Percentiles rank a stretch among this genome's conserved stretches.
These are phyloP conservation scores for Xylaria sp. DNA, from an alignment of 2,329 filamentous ascomycete species.

Conservation along the genomic window DNA sequence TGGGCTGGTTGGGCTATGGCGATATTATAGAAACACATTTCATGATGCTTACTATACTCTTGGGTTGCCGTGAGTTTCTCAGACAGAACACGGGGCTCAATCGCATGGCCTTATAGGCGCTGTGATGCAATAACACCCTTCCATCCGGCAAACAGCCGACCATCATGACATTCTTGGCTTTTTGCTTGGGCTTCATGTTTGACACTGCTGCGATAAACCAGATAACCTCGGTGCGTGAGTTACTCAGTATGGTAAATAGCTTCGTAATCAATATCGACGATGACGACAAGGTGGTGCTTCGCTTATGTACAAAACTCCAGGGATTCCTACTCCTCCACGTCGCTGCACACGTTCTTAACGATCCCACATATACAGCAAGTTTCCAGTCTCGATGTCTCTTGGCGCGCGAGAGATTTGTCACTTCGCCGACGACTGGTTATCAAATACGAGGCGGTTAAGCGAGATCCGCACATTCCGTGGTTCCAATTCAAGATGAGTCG, in stretches of 20 bases:
- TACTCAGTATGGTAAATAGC: neutral
- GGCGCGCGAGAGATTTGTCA: conserved; percentile 30
- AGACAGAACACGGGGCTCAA: conserved; percentile 7
- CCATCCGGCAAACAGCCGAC: conserved; percentile 12
- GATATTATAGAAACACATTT: conserved; percentile 1
- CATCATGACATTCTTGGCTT: neutral
- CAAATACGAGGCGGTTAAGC: conserved; percentile 28
- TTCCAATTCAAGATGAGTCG: conserved; percentile 5
- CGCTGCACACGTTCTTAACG: neutral
- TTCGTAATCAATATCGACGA: neutral
- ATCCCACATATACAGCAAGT: neutral
- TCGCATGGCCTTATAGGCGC: neutral
- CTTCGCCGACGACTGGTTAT: conserved; percentile 21
- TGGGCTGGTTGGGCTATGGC: neutral
- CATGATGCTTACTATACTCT: conserved; percentile 28
- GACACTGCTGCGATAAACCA: conserved; percentile 3
- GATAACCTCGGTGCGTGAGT: neutral
- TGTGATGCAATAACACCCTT: conserved; percentile 20
- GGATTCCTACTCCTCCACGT: neutral
- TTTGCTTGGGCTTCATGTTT: neutral
- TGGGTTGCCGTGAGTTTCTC: neutral
- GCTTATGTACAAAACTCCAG: conserved; percentile 5
- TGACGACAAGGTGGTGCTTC: conserved; percentile 10
- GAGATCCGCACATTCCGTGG: conserved; percentile 17
- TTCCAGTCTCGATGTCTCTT: conserved; percentile 12